Percentiles rank a stretch among this genome's conserved stretches.
Conservation (phyloP, 2,329 filamentous ascomycete genomes). For the Coniochaeta hoffmannii region DNA sequence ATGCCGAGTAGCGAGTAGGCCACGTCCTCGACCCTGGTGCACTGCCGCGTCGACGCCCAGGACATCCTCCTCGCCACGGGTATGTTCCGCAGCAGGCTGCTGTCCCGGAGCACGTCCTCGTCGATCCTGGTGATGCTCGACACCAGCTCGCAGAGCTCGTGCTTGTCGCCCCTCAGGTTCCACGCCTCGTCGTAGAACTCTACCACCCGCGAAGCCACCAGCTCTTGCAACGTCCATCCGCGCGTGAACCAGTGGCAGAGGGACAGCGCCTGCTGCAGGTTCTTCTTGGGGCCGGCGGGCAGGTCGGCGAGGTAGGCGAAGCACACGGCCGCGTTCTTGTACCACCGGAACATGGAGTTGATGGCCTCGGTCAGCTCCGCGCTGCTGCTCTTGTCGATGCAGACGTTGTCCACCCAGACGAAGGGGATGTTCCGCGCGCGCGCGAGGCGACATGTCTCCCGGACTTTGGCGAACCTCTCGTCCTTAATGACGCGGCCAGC, state of each 20-base stretch:
- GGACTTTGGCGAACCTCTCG: conserved; percentile 1
- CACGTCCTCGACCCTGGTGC: conserved; percentile 14
- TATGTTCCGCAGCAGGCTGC: conserved; percentile 5
- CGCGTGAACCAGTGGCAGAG: conserved; percentile 9
- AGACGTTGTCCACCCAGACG: conserved; percentile 7
- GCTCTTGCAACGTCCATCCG: conserved; percentile 12
- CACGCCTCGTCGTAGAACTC: conserved; percentile 10
- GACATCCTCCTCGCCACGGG: conserved; percentile 17
- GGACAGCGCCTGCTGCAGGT: conserved; percentile 3
- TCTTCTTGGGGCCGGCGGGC: neutral
- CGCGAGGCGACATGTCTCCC: conserved; percentile 5
- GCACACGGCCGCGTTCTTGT: conserved; percentile 1
- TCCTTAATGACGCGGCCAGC: neutral
- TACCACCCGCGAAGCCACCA: conserved; percentile 7
- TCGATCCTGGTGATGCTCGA: conserved; percentile 9
- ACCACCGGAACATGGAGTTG: conserved; percentile 7
- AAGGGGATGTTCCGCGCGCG: conserved; percentile 11
- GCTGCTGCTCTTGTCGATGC: conserved; percentile 1
- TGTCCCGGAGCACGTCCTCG: conserved; percentile 7
- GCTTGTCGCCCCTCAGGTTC: conserved; percentile 8
- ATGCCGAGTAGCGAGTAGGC: conserved; percentile 15
- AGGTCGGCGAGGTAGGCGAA: neutral
- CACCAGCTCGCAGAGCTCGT: conserved; percentile 4
- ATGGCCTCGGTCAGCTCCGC: conserved; percentile 4
- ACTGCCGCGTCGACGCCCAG: conserved; percentile 16